These are phyloP conservation scores for Dipteronia dyeriana DNA, from an alignment of 345 rosid species.

Conservation along the genomic window DNA sequence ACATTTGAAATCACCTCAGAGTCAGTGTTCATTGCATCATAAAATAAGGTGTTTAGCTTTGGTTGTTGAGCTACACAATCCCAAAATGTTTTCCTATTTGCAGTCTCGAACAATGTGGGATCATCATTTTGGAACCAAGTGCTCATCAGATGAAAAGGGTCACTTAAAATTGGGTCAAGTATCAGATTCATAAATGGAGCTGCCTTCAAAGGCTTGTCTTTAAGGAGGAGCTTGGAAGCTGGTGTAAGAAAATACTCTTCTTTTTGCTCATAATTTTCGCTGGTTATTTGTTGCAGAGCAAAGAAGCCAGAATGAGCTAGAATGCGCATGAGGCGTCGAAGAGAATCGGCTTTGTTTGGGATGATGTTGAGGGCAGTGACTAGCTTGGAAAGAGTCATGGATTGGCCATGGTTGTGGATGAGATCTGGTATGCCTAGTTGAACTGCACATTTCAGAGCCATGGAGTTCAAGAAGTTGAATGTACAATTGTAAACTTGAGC, in stretches of 20 bases:
- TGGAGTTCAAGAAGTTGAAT: conserved; percentile 6
- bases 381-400: conserved; percentile 8
- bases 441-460: conserved; percentile 12
- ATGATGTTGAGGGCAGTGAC: not conserved
- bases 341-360: not conserved
- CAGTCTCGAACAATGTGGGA: not conserved
- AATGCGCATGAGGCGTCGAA: conserved; percentile 17
- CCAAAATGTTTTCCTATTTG: conserved; percentile 7
- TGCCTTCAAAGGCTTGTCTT: not conserved
- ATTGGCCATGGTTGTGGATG: conserved; percentile 12
- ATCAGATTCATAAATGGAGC: not conserved
- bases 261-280: not conserved
- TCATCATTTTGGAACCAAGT: conserved; percentile 9
- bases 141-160: conserved; percentile 17
- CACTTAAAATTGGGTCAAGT: not conserved
- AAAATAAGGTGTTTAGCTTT: not conserved
- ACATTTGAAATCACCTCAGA: conserved; percentile 7
- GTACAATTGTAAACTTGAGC: not conserved
- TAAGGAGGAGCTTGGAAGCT: conserved; percentile 8
- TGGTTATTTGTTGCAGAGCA: not conserved
- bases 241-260: conserved; percentile 15
- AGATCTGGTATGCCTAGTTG: conserved; percentile 17
- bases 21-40: not conserved
- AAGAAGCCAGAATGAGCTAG: conserved; percentile 16
- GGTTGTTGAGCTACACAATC: not conserved